phyloP scores from a whole-genome alignment of 2,329 filamentous ascomycete species.

The Penicillium italicum region DNA sequence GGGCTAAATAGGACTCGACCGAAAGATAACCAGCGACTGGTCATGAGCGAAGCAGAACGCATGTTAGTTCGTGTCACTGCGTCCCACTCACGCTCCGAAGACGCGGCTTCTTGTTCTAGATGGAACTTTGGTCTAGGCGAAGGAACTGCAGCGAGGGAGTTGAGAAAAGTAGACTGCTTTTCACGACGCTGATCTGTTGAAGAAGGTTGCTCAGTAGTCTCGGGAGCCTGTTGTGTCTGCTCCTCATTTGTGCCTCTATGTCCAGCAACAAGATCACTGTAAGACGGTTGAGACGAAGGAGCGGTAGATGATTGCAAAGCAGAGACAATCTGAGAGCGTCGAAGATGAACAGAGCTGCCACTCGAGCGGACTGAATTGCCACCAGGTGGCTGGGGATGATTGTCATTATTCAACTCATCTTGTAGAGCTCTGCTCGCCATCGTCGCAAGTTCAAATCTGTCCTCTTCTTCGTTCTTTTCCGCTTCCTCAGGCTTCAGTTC shows the following conservation, averaged over 20 bases:
- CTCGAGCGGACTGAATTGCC: conserved; percentile 29
- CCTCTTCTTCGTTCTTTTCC: conserved; percentile 16
- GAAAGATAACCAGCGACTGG: conserved; percentile 50
- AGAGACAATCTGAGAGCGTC: conserved; percentile 51
- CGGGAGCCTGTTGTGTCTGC: not conserved
- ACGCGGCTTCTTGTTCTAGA: conserved; percentile 36
- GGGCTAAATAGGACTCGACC: conserved; percentile 51
- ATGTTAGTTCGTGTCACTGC: conserved; percentile 46
- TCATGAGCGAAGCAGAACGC: conserved; percentile 50
- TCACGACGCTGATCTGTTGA: conserved; percentile 21
- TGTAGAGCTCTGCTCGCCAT: conserved; percentile 40
- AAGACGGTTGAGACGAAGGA: conserved; percentile 52
- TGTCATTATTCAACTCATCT: conserved; percentile 30
- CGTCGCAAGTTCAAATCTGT: conserved; percentile 37
- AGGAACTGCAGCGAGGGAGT: conserved; percentile 24
- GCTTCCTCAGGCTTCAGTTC: conserved; percentile 20
- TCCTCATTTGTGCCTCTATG: conserved; percentile 41
- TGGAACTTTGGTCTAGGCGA: conserved; percentile 23
- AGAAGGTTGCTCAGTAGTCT: conserved; percentile 12
- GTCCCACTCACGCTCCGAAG: conserved; percentile 43
- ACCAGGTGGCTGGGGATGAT: conserved; percentile 12
- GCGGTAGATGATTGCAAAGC: conserved; percentile 49
- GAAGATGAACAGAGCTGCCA: conserved; percentile 40
- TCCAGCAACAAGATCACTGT: conserved; percentile 53
- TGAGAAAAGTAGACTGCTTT: conserved; percentile 27